phyloP scores from a whole-genome alignment of 2,329 filamentous ascomycete species.

The Colletotrichum brevisporum region DNA sequence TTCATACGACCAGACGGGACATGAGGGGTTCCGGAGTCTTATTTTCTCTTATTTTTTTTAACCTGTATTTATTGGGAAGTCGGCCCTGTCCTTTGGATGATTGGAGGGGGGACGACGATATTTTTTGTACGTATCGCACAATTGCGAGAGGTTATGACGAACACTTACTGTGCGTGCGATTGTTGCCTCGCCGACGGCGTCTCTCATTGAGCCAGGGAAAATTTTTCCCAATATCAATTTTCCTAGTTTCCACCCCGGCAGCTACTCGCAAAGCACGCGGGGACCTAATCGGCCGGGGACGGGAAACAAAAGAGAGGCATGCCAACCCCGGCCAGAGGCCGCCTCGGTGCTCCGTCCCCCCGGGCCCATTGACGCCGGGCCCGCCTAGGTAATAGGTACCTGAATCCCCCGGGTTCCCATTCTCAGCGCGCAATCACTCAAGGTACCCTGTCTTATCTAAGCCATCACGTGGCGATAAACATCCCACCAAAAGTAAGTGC shows the following conservation, averaged over 20 bases:
- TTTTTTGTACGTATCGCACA: conserved; percentile 33
- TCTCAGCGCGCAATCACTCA: too few species aligned
- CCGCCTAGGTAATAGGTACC: too few species aligned
- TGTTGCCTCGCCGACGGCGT: background rate
- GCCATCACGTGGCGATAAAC: conserved; percentile 21
- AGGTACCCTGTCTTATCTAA: conserved; percentile 4
- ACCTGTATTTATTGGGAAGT: conserved; percentile 33
- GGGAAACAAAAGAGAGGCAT: background rate
- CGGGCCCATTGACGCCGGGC: too few species aligned
- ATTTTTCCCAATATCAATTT: background rate
- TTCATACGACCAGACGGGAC: conserved; percentile 30
- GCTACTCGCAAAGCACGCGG: conserved; percentile 3
- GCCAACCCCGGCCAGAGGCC: conserved; percentile 5
- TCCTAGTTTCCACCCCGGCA: background rate
- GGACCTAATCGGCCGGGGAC: background rate
- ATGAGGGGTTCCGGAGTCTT: conserved; percentile 21
- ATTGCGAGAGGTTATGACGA: conserved; percentile 17
- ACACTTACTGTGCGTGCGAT: background rate
- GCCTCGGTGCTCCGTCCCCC: conserved; percentile 3
- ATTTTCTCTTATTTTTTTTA: background rate
- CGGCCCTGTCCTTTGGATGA: background rate
- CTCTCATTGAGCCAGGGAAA: background rate
- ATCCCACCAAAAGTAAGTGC: conserved; percentile 26
- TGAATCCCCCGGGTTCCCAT: too few species aligned
- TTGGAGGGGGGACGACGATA: background rate